phyloP scores from a whole-genome alignment of 192 early-diverging fungal genomes.

The Backusella luteola region DNA sequence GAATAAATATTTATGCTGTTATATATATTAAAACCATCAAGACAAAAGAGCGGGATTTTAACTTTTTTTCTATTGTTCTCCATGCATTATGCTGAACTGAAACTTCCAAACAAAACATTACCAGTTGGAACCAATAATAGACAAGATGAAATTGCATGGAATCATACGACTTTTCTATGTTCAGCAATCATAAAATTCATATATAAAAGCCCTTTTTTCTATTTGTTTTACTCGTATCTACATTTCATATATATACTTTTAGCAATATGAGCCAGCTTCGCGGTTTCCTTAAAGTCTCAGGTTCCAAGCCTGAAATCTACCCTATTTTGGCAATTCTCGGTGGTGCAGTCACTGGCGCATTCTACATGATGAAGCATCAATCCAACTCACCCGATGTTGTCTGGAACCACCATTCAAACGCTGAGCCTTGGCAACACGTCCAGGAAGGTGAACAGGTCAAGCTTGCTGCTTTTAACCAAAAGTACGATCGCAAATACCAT shows the following conservation, averaged over 20 bases:
- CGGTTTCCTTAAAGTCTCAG: neutral
- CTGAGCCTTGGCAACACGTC: slow-evolving; percentile 15
- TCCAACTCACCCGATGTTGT: slow-evolving; percentile 33
- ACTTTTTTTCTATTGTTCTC: neutral
- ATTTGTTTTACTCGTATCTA: too few species aligned
- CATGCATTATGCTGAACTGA: neutral
- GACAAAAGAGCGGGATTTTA: neutral
- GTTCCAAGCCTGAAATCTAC: slow-evolving; percentile 23
- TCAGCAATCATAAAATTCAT: neutral
- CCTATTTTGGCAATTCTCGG: slow-evolving; percentile 22
- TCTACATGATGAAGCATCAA: slow-evolving; percentile 22
- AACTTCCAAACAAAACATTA: neutral
- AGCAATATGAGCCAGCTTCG: neutral
- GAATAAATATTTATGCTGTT: neutral
- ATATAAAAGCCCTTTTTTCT: neutral
- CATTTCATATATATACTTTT: neutral
- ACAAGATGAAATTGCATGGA: neutral
- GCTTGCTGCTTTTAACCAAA: slow-evolving; percentile 15
- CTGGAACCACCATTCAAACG: slow-evolving; percentile 21
- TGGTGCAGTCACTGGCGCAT: slow-evolving; percentile 17
- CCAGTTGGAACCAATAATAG: neutral
- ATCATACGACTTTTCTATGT: neutral
- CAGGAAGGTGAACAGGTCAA: slow-evolving; percentile 21
- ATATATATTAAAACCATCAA: neutral
- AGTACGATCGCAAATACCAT: slow-evolving; percentile 19